These are phyloP conservation scores for Debaryomyces nepalensis DNA, from an alignment of 1,139 yeast species.

Conservation along the genomic window DNA sequence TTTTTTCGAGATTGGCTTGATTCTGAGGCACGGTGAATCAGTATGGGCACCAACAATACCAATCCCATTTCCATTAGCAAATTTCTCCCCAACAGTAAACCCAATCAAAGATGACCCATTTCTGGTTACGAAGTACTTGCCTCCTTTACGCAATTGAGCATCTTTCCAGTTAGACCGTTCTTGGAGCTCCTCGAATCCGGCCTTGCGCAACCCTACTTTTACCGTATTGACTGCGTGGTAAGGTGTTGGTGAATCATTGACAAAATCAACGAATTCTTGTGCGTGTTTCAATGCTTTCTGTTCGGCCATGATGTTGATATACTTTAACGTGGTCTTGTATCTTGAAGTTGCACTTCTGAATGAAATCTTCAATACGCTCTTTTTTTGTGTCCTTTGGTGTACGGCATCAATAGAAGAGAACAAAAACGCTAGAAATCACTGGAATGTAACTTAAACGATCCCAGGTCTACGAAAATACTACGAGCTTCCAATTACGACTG, in stretches of 20 bases:
- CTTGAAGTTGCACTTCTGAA: neutral
- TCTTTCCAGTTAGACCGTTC: conserved; percentile 75
- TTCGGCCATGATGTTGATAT: conserved; percentile 5
- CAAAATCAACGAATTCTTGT: conserved; percentile 70
- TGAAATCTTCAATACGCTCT: too few species aligned
- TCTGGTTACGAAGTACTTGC: conserved; percentile 80
- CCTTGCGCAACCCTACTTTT: conserved; percentile 52
- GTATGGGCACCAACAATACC: conserved; percentile 94
- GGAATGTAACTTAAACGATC: too few species aligned
- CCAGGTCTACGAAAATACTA: too few species aligned
- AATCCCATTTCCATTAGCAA: conserved; percentile 81
- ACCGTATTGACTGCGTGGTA: conserved; percentile 85
- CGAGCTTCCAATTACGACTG: too few species aligned
- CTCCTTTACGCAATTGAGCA: conserved; percentile 49
- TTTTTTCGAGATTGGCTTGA: conserved; percentile 87
- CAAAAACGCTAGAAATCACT: too few species aligned
- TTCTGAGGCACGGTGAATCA: conserved; percentile 89
- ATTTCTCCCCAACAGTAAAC: conserved; percentile 75
- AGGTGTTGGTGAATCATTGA: conserved; percentile 90
- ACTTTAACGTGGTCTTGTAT: neutral
- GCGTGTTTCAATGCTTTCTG: conserved; percentile 40
- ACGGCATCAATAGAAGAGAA: too few species aligned
- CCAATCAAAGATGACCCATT: conserved; percentile 89
- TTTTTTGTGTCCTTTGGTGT: too few species aligned
- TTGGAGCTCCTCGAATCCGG: conserved; percentile 74